Percentiles rank a stretch among this genome's conserved stretches.
Conservation (phyloP, 805 yeast species). For the Suhomyces sp. region DNA sequence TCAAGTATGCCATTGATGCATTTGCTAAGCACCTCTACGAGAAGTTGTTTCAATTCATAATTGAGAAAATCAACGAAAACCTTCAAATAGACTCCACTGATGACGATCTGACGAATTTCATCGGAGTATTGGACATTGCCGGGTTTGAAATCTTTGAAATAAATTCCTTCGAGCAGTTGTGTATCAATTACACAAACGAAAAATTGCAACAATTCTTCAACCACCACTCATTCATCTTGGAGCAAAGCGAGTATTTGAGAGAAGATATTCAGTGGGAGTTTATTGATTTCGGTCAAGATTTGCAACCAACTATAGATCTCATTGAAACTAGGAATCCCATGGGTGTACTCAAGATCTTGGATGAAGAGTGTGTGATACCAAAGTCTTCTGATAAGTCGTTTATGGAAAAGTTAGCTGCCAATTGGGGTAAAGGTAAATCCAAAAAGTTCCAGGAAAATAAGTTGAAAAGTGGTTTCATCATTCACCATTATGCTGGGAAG, state of each 20-base stretch:
- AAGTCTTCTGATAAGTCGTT: conserved; percentile 81
- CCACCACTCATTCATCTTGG: conserved; percentile 59
- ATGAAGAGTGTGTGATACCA: conserved; percentile 95
- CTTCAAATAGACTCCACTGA: conserved; percentile 36
- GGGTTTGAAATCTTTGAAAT: conserved; percentile 59
- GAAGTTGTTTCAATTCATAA: conserved; percentile 72
- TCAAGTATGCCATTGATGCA: conserved; percentile 78
- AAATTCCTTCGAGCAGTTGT: conserved; percentile 58
- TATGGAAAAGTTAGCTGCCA: conserved; percentile 68
- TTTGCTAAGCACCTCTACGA: conserved; percentile 86
- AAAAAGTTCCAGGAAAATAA: conserved; percentile 68
- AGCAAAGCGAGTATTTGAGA: conserved; percentile 56
- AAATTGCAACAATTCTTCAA: conserved; percentile 60
- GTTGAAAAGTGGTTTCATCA: conserved; percentile 70
- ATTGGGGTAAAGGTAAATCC: conserved; percentile 51
- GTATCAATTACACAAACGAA: conserved; percentile 60
- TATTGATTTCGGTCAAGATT: conserved; percentile 90
- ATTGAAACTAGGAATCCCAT: conserved; percentile 74
- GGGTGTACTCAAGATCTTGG: conserved; percentile 81
- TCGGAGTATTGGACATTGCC: conserved; percentile 60
- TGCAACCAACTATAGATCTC: conserved; percentile 90
- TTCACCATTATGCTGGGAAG: conserved; percentile 92
- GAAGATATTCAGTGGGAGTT: conserved; percentile 66
- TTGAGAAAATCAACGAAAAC: conserved; percentile 68
- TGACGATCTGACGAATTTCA: conserved; percentile 33